These are phyloP conservation scores for Flaveria linearis DNA, from an alignment of 129 eudicot species.

Conservation along the genomic window DNA sequence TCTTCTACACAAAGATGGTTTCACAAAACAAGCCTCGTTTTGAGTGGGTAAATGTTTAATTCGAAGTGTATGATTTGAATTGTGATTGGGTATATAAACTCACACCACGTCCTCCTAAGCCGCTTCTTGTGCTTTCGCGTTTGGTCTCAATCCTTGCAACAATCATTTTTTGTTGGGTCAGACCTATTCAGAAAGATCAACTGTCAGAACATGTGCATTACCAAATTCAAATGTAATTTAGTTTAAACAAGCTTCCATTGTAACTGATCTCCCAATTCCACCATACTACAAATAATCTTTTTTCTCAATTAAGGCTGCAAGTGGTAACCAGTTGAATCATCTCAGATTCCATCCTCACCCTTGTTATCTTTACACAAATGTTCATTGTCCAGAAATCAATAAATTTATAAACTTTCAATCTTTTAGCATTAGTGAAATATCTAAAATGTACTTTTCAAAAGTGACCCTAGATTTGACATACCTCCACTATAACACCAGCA, in stretches of 20 bases:
- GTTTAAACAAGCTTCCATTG: constrained; percentile 67
- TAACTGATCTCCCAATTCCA: constrained; percentile 47
- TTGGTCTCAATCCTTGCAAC: constrained; percentile 96
- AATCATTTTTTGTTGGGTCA: constrained; percentile 96
- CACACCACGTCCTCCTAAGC: too few relatives aligned
- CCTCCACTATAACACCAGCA: neutral
- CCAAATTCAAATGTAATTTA: neutral
- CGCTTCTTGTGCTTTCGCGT: constrained; percentile 60
- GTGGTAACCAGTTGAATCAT: constrained; percentile 93
- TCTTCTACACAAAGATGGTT: too few relatives aligned
- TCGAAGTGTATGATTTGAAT: too few relatives aligned
- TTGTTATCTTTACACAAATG: too few relatives aligned
- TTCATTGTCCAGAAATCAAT: too few relatives aligned
- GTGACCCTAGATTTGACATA: too few relatives aligned
- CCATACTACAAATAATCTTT: constrained; percentile 97
- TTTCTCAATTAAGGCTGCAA: constrained; percentile 96
- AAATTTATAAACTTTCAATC: neutral
- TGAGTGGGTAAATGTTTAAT: too few relatives aligned
- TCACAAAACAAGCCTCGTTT: too few relatives aligned
- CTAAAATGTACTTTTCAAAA: too few relatives aligned
- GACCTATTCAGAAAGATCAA: constrained; percentile 57
- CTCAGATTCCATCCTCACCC: constrained; percentile 84
- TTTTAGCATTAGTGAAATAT: too few relatives aligned
- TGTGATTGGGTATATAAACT: too few relatives aligned
- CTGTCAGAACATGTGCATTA: neutral